Conservation (phyloP, 768 basidiomycete species). For the Lactarius vividus region DNA sequence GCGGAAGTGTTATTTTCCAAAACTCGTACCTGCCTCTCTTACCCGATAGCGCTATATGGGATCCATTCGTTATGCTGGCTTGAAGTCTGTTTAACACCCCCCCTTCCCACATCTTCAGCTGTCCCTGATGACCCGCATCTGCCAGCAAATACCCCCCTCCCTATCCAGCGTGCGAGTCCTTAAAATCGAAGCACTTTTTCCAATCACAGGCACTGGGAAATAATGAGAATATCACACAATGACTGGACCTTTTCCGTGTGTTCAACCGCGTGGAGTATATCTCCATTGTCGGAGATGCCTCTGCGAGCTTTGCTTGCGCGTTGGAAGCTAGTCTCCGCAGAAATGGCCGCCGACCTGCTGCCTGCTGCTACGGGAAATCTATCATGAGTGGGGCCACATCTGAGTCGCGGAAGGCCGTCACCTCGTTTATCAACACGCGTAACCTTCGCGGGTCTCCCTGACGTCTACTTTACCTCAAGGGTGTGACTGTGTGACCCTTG, state of each 20-base stretch:
- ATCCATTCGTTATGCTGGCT: too few species aligned
- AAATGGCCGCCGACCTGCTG: background rate
- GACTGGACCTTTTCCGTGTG: background rate
- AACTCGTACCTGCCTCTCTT: background rate
- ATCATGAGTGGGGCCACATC: background rate
- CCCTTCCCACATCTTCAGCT: background rate
- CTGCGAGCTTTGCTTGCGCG: background rate
- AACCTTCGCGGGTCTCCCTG: background rate
- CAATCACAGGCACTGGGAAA: too few species aligned
- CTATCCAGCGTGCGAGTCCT: background rate
- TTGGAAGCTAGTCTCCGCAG: background rate
- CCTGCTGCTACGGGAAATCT: slow-evolving; percentile 2
- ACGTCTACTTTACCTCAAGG: too few species aligned
- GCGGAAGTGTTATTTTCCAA: background rate
- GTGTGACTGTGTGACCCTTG: too few species aligned
- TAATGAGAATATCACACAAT: background rate
- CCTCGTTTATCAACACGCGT: background rate
- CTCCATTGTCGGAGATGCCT: background rate
- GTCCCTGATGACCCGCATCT: background rate
- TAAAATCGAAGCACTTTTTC: background rate
- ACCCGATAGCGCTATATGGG: background rate
- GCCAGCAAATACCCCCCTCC: background rate
- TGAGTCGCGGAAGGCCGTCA: background rate
- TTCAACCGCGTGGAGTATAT: slow-evolving; percentile 1
- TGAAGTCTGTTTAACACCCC: too few species aligned